A percentile compares a stretch with the other conserved stretches of the same genome.
Evolutionary conservation across 2,329 filamentous ascomycete species (phyloP).

Genomic region (Fusarium sp.): DNA sequence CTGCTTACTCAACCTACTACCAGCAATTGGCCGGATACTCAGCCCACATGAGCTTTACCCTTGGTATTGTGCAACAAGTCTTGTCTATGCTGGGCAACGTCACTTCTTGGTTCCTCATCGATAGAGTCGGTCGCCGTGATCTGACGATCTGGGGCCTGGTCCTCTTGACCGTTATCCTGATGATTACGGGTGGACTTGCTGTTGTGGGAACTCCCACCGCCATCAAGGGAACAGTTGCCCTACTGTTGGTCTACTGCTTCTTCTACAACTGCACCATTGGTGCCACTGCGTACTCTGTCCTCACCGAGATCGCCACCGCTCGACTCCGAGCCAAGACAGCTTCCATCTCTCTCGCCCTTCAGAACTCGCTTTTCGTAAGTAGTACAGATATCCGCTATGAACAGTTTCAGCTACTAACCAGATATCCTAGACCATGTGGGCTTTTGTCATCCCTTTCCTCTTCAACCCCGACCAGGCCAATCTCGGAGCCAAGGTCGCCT

Average conservation of each 20-base stretch:
- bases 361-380: constrained; percentile 38
- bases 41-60: constrained; percentile 30
- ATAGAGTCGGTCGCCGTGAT: constrained; percentile 32
- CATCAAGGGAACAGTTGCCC: constrained; percentile 34
- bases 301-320: constrained; percentile 37
- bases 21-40: constrained; percentile 40
- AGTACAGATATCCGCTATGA: fast-evolving
- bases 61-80: constrained; percentile 36
- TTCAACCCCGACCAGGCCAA: constrained; percentile 43
- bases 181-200: constrained; percentile 32
- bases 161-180: constrained; percentile 28
- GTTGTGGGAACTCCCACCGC: constrained; percentile 26
- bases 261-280: constrained; percentile 42
- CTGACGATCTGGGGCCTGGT: constrained; percentile 33
- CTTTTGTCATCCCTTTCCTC: constrained; percentile 41
- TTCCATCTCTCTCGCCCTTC: constrained; percentile 34
- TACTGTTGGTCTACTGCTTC: constrained; percentile 37
- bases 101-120: constrained; percentile 39
- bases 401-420: not conserved
- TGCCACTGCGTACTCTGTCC: constrained; percentile 37
- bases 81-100: constrained; percentile 39
- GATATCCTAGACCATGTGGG: constrained; percentile 31
- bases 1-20: constrained; percentile 38
- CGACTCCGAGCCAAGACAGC: constrained; percentile 39
- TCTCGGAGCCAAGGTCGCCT: constrained; percentile 40